These are phyloP conservation scores for Pleurotus giganteus DNA, from an alignment of 768 basidiomycete species.

Conservation along the genomic window DNA sequence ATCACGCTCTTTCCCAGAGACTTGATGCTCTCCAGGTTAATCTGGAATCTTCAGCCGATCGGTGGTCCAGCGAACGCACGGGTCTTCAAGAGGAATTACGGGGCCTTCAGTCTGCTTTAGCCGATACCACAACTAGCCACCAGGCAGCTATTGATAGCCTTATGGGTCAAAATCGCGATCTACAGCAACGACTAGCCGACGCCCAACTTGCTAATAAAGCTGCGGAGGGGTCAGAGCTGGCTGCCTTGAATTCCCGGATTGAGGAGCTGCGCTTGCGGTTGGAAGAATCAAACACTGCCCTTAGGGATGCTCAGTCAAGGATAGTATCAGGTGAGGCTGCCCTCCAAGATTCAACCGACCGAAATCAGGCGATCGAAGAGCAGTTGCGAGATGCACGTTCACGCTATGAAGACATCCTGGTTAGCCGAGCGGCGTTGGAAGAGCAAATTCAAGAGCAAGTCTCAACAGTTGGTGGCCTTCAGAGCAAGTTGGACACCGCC, in stretches of 20 bases:
- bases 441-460: neutral
- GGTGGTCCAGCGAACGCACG: neutral
- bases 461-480: neutral
- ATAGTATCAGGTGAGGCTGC: neutral
- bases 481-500: neutral
- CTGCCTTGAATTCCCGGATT: conserved; percentile 32
- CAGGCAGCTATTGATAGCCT: conserved; percentile 26
- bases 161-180: conserved; percentile 22
- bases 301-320: neutral
- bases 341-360: neutral
- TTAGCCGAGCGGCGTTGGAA: neutral
- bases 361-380: neutral
- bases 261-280: neutral
- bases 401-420: neutral
- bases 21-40: conserved; percentile 3
- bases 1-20: conserved; percentile 3
- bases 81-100: conserved; percentile 19
- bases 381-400: neutral
- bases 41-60: neutral
- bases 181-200: conserved; percentile 25
- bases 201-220: conserved; percentile 22
- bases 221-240: conserved; percentile 23
- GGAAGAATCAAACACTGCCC: neutral
- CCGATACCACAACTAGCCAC: conserved; percentile 18
- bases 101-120: conserved; percentile 17